These are phyloP conservation scores for Fusarium sp. DNA, from an alignment of 2,329 filamentous ascomycete genomes.

Conservation along the genomic window DNA sequence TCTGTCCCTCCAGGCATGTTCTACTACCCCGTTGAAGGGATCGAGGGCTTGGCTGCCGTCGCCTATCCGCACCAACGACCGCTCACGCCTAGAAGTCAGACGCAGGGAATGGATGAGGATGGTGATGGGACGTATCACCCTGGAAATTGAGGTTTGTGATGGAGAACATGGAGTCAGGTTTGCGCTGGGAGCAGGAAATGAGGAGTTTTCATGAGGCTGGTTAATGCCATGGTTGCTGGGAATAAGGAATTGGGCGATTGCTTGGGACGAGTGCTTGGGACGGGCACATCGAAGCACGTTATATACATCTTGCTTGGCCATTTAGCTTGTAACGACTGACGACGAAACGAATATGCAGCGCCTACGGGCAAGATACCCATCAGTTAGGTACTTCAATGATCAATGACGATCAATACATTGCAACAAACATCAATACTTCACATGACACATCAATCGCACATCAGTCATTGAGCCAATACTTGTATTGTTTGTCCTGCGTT, in stretches of 20 bases:
- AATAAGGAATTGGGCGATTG: neutral
- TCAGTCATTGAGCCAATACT: neutral
- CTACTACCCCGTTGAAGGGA: neutral
- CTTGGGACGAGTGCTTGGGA: neutral
- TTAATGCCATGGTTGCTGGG: neutral
- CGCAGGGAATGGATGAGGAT: neutral
- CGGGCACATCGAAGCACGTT: neutral
- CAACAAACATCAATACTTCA: neutral
- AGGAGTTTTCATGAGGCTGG: neutral
- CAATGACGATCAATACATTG: neutral
- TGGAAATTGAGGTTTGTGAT: neutral
- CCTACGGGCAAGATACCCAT: neutral
- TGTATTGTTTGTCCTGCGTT: conserved; percentile 9
- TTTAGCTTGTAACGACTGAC: conserved; percentile 7
- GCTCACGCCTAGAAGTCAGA: conserved; percentile 12
- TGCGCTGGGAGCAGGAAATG: neutral
- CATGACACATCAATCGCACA: no score
- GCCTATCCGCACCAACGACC: neutral
- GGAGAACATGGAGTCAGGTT: neutral
- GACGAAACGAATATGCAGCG: neutral
- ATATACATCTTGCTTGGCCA: neutral
- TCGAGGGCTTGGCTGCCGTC: neutral
- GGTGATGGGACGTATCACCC: neutral
- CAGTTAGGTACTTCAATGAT: neutral
- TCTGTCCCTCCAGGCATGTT: neutral